Conservation (phyloP, 2,329 filamentous ascomycete species). For the Pyricularia pennisetigena region DNA sequence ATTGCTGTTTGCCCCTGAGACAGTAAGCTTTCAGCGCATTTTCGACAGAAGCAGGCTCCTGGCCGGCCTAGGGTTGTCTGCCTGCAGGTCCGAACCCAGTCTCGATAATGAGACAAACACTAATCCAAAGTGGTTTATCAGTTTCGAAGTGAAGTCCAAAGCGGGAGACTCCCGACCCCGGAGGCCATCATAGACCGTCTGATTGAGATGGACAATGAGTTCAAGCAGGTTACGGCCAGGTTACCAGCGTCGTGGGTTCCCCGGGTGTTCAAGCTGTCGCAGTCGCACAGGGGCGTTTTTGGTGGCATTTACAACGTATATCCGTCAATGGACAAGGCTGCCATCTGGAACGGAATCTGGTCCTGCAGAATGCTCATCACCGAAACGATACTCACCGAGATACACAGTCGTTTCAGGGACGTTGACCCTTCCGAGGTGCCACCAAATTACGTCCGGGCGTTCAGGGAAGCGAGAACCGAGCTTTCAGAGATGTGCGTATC, state of each 20-base stretch:
- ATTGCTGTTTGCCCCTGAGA: background rate
- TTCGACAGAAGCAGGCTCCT: too few relatives aligned
- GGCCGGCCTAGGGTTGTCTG: too few relatives aligned
- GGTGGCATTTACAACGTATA: conserved; percentile 34
- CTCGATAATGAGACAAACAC: background rate
- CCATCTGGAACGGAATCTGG: conserved; percentile 37
- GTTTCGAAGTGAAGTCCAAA: conserved; percentile 34
- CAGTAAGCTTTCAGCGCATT: too few relatives aligned
- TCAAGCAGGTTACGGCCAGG: conserved; percentile 25
- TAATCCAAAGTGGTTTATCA: conserved; percentile 10
- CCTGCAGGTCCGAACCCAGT: too few relatives aligned
- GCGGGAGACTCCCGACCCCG: conserved; percentile 23
- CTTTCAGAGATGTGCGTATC: conserved; percentile 29
- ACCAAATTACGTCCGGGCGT: conserved; percentile 19
- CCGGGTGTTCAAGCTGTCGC: conserved; percentile 26
- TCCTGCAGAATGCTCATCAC: conserved; percentile 35
- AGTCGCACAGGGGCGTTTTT: conserved; percentile 30
- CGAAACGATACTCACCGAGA: conserved; percentile 34
- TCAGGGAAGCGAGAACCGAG: conserved; percentile 25
- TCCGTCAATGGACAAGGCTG: conserved; percentile 30
- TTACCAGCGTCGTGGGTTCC: conserved; percentile 32
- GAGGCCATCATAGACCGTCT: conserved; percentile 30
- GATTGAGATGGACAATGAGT: conserved; percentile 30
- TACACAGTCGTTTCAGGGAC: conserved; percentile 23
- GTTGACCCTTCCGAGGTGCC: conserved; percentile 15